Percentiles rank a stretch among this genome's conserved stretches.
phyloP scores from a whole-genome alignment of 192 early-diverging fungal genomes.

The Umbelopsis vinacea region DNA sequence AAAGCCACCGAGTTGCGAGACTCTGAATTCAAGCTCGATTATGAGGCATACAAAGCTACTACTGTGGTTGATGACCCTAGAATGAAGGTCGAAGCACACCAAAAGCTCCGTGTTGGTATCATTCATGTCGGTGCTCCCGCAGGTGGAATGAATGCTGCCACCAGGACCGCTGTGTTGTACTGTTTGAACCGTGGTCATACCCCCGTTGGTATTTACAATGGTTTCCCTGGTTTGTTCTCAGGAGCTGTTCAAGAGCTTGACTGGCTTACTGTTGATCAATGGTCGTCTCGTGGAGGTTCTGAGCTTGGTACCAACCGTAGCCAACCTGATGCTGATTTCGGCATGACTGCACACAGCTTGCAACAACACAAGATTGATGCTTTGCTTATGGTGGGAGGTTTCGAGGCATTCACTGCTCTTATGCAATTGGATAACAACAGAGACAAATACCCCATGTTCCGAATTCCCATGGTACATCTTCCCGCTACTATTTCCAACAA shows the following conservation, averaged over 20 bases:
- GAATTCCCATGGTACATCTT: conserved; percentile 90
- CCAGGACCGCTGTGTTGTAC: conserved; percentile 81
- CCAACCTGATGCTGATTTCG: conserved; percentile 81
- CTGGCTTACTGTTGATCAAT: conserved; percentile 88
- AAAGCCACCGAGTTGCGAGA: conserved; percentile 91
- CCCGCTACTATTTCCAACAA: conserved; percentile 98
- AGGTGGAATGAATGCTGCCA: conserved; percentile 97
- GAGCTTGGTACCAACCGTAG: conserved; percentile 94
- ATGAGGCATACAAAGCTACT: conserved; percentile 65
- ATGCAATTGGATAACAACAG: conserved; percentile 73
- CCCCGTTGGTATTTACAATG: conserved; percentile 89
- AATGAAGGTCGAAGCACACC: conserved; percentile 37
- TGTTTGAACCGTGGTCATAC: conserved; percentile 88
- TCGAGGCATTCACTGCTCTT: conserved; percentile 89
- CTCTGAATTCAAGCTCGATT: conserved; percentile 76
- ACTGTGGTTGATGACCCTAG: conserved; percentile 47
- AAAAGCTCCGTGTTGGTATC: conserved; percentile 85
- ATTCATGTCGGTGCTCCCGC: conserved; percentile 95
- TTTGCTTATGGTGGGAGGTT: conserved; percentile 95
- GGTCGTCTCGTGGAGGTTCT: conserved; percentile 92
- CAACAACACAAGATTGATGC: conserved; percentile 91
- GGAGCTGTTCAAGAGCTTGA: conserved; percentile 78
- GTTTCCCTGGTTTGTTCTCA: conserved; percentile 86
- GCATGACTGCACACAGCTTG: conserved; percentile 89
- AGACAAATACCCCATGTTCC: conserved; percentile 86